Evolutionary conservation across 2,329 filamentous ascomycete species (phyloP).

Genomic region (Coniochaeta prunicola): DNA sequence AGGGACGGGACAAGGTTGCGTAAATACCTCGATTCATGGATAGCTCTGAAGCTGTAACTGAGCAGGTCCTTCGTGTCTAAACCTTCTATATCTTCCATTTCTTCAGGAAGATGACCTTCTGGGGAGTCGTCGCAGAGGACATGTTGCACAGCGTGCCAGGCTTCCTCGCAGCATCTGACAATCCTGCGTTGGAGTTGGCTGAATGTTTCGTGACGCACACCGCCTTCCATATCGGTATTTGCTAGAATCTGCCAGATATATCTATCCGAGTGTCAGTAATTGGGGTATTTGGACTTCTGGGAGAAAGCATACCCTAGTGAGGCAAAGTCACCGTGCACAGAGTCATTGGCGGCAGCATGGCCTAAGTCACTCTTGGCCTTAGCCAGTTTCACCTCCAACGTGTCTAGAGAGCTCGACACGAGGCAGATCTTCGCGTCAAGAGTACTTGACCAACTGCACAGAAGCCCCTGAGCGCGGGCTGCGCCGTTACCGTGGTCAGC

Average conservation of each 20-base stretch:
- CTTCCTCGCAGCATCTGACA: conserved; percentile 51
- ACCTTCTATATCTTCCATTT: conserved; percentile 63
- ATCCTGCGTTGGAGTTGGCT: conserved; percentile 46
- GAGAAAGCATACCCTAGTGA: conserved; percentile 44
- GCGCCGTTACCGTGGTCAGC: conserved; percentile 92
- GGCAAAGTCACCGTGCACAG: conserved; percentile 64
- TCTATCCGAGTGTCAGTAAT: conserved; percentile 18
- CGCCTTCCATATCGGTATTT: conserved; percentile 23
- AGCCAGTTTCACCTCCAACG: conserved; percentile 57
- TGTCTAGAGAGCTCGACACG: conserved; percentile 48
- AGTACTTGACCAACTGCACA: conserved; percentile 50
- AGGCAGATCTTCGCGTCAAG: conserved; percentile 39
- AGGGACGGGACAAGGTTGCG: background rate
- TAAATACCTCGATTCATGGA: conserved; percentile 81
- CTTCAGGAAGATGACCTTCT: conserved; percentile 76
- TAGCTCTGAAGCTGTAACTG: conserved; percentile 88
- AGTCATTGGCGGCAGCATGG: conserved; percentile 56
- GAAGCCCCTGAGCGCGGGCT: conserved; percentile 65
- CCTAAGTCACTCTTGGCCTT: conserved; percentile 60
- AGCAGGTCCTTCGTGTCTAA: conserved; percentile 81
- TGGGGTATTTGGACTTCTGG: background rate
- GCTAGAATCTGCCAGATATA: conserved; percentile 47
- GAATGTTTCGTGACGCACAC: conserved; percentile 24
- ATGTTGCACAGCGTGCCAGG: conserved; percentile 70
- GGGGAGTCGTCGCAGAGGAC: conserved; percentile 91